Evolutionary conservation across 2,329 filamentous ascomycete genomes (phyloP), one percentile per base, ranked within the genome.

Genomic region (Phyllosticta citribraziliensis): DNA sequence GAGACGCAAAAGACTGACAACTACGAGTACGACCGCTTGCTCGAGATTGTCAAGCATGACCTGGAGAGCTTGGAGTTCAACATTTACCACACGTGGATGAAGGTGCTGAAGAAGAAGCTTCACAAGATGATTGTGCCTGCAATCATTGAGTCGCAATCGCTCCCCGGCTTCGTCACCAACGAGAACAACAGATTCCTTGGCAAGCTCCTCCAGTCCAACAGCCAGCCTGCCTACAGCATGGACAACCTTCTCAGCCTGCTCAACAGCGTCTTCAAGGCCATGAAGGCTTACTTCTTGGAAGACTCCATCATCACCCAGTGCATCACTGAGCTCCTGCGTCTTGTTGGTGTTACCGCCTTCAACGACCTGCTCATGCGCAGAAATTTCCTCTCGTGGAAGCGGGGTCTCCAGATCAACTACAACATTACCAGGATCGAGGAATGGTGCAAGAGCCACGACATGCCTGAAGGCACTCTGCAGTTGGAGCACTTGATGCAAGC

Each of bases 31-130:
- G 94, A 99, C 76, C 88, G 94, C 65, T 83, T 99, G 58, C 80
- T 99, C 69, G 94, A 99, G 76, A 97, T 99, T 73, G 94, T 99
- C 73, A 99, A 99, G 82, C 94, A 99, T 74, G 94, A 99, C 73
- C 81, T 99, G 57, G 94, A 99, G 79, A 96, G 90, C 76, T 82
- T 99, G 65, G 94, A 99, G 78, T 99, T 99, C 81, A 99, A 99
- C 80, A 99, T 99, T 70, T 99, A 99, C 77, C 94, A 99, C 78
- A 99, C 94, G 25, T 99, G 94, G 94, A 99, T 99, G 94, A 99
- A 99, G 82, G 90, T 97, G 62, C 80, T 99, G 71, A 99, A 99
- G 84, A 97, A 97, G 85, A 96, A 96, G 79, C 83, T 99, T 65
- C 91, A 95, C 70, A 97, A 97, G 84, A 99, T 99, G 94, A 95